Evolutionary conservation across 768 basidiomycete species (phyloP), one percentile per base, ranked within the genome.

Genomic region (Rhizopogon salebrosus): DNA sequence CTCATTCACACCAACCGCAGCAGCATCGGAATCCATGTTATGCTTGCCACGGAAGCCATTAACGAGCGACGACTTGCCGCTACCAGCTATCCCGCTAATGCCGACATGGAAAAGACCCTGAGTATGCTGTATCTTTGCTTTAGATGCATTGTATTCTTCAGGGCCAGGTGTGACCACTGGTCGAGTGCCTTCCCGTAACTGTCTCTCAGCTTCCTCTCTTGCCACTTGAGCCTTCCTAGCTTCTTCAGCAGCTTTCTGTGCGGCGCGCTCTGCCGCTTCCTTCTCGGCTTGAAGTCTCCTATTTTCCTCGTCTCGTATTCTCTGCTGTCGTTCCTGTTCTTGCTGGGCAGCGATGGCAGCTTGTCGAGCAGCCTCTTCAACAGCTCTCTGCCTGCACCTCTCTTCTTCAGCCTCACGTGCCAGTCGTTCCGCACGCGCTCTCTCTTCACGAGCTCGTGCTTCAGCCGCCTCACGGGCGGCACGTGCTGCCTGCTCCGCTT

Each of bases 41-140:
- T 39, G 40, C 27, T 65, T 51, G 23, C 66, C 66, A 7, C 66
- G 57, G 46, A 67, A 55, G 24, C 62, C 60, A 22, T 60, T 58
- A 31, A 60, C 51, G 14, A 60, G 38, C 3, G 59, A 60, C 7
- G 59, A 60, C 49, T 60, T 60, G 22, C 59, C 59, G 23, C 53
- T 40, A 31, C 55, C 57, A 6, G 49, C 49, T 2, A 46, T 26
- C 13, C 57, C 57, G 14, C 45, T 55, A 31, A 60, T 36, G 13
- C 54, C 59, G 14, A 60, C 37, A 41, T 60, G 59, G 52, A 58
- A 60, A 24, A 52, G 34, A 20, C 46, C 51, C 45, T 56, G 54
- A 6, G 49, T 41, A 31, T 52, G 45, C 23, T 41, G 41, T 22
- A 55, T 42, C 22, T 46, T 43, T 5, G 23, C 37, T 18, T 38